Evolutionary conservation across 176 grass and related monocot genomes (phyloP).

Genomic region (Poa annua): DNA sequence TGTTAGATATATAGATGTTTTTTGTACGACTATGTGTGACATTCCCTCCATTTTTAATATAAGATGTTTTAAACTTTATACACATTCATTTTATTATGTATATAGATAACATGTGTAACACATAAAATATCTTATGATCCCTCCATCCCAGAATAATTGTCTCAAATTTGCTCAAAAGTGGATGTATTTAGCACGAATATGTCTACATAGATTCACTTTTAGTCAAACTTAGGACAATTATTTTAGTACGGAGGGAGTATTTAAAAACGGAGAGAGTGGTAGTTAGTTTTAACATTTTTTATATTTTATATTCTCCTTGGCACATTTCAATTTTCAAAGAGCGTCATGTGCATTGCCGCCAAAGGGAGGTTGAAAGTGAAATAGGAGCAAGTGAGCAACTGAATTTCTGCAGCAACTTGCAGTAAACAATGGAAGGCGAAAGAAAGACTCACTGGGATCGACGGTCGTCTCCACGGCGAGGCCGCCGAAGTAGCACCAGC

Average conservation of each 20-base stretch:
- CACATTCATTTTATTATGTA: no score
- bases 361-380: background rate
- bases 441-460: constrained; percentile 56
- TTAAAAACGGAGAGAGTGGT: no score
- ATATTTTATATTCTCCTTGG: background rate
- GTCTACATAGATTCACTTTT: no score
- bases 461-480: constrained; percentile 57
- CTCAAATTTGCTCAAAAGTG: no score
- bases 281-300: background rate
- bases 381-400: background rate
- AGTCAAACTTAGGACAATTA: no score
- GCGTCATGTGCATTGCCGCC: background rate
- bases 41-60: no score
- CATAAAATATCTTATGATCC: no score
- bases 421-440: background rate
- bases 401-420: background rate
- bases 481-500: constrained; percentile 65
- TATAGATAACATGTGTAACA: no score
- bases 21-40: background rate
- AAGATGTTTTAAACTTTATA: no score
- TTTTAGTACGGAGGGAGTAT: no score
- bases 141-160: no score
- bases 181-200: no score
- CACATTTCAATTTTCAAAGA: background rate
- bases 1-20: background rate